Conservation (phyloP, 2,329 filamentous ascomycete genomes). For the Amauroascus verrucosus region DNA sequence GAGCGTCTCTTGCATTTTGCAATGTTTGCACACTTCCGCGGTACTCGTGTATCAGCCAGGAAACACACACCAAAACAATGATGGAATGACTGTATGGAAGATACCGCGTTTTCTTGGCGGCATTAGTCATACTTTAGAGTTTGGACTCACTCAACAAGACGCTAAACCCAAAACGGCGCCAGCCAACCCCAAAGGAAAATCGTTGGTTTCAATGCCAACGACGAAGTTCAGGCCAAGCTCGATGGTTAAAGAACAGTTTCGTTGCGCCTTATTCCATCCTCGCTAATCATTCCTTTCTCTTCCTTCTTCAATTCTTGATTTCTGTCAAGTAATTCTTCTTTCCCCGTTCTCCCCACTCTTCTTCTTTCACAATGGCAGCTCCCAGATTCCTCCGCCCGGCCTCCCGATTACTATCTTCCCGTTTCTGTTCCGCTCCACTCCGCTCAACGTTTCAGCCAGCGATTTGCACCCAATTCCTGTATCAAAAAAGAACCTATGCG, state of each 20-base stretch:
- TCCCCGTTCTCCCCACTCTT: constrained; percentile 34
- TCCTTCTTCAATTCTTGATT: neutral
- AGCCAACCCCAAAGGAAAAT: constrained; percentile 10
- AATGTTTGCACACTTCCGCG: neutral
- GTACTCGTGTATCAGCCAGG: neutral
- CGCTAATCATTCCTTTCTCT: constrained; percentile 7
- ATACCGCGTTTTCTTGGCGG: neutral
- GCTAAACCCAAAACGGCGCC: constrained; percentile 9
- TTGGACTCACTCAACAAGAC: constrained; percentile 3
- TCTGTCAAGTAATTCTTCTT: constrained; percentile 37
- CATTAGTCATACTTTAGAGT: neutral
- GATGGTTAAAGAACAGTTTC: constrained; percentile 6
- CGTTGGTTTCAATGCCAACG: neutral
- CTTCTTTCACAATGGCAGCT: constrained; percentile 44
- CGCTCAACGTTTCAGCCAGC: constrained; percentile 46
- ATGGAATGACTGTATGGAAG: neutral
- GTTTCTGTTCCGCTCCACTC: constrained; percentile 40
- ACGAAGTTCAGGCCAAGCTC: constrained; percentile 1
- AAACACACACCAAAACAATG: neutral
- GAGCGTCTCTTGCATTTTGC: no score
- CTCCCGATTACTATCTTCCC: constrained; percentile 50
- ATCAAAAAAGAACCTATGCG: constrained; percentile 46
- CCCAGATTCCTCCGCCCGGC: constrained; percentile 55
- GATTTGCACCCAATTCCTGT: constrained; percentile 39
- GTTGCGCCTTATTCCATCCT: constrained; percentile 1